Base-by-base conservation (phyloP, 139 green algal genomes). In the Axilococcus clingmanii region DNA sequence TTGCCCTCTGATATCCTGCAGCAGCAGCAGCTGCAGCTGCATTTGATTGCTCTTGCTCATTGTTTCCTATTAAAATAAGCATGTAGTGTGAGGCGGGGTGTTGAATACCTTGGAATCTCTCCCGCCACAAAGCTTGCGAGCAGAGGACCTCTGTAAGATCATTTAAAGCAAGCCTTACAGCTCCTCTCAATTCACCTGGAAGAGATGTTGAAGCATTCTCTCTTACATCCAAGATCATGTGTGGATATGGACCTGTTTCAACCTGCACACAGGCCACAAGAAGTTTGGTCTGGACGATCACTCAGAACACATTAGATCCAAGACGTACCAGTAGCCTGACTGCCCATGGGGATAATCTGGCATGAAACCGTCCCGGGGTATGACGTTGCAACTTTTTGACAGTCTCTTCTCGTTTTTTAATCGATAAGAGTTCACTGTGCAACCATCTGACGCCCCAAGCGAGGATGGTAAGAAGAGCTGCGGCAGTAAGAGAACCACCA, bases 391-490 rank as follows among this genome's bases (percentile, higher is more conserved):
- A 33, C 14, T 22, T 19, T 28, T 22, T 9, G 23, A 15, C 46
- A 7, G 8, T 22, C 27, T 55, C 36, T 41, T 56, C 55, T 11
- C 7, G 32, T 19, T 58, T 51, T 35, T 35, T 33, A 24, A 27
- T 40, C 44, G 52, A 55, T 8, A 61, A 31, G 14, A 51, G 34
- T 40, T 71, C 63, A 17, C n/a, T 49, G 3, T 73, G 43, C 31
- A 82, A 20, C 45, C 70, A 73, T 3, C 73, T 48, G 20, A 82
- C 71, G 1, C 57, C 67, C 74, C 74, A 82, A 6, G 74, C 74
- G 31, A 82, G 64, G 36, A 82, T 20, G 5, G 72, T 82, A 7
- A 82, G 69, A 5, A 70, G 37, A 7, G 76, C n/a, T 17, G 74
- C 74, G n/a, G 52, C 74, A 15, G 55, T 76, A 16, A 82, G 32